phyloP scores from a whole-genome alignment of 2,329 filamentous ascomycete genomes.

The Arachnomyces sp. region DNA sequence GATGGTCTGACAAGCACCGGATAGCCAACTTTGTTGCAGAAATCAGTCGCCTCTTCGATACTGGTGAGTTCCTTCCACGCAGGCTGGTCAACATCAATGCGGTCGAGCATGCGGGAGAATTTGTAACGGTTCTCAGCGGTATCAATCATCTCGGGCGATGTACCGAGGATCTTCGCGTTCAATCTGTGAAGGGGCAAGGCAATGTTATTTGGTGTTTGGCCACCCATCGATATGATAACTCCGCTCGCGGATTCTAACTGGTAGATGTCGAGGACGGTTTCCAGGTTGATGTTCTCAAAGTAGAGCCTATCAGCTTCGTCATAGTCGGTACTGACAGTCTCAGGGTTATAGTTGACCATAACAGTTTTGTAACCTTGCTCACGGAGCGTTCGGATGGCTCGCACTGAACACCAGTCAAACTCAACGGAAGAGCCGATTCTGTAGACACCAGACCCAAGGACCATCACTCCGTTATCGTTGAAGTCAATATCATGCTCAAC shows the following conservation, averaged over 20 bases:
- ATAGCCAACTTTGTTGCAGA: slow-evolving; percentile 84
- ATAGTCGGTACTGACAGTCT: slow-evolving; percentile 84
- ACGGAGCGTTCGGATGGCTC: slow-evolving; percentile 83
- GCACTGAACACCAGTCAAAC: slow-evolving; percentile 98
- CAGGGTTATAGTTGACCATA: slow-evolving; percentile 92
- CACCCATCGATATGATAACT: slow-evolving; percentile 91
- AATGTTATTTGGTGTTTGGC: slow-evolving; percentile 97
- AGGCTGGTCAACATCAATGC: slow-evolving; percentile 90
- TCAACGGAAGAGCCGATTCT: slow-evolving; percentile 96
- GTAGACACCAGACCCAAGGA: slow-evolving; percentile 91
- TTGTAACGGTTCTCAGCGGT: slow-evolving; percentile 96
- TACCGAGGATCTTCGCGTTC: slow-evolving; percentile 88
- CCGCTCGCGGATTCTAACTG: slow-evolving; percentile 75
- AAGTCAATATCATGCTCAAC: slow-evolving; percentile 77
- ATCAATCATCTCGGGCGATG: slow-evolving; percentile 98
- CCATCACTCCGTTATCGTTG: slow-evolving; percentile 88
- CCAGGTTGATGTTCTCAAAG: slow-evolving; percentile 90
- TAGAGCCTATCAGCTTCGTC: slow-evolving; percentile 92
- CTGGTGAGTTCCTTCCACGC: slow-evolving; percentile 97
- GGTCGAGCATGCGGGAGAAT: slow-evolving; percentile 95
- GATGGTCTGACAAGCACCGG: slow-evolving; percentile 92
- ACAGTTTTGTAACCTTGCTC: slow-evolving; percentile 83
- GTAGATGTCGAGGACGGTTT: slow-evolving; percentile 90
- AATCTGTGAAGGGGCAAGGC: slow-evolving; percentile 79
- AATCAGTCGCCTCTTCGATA: slow-evolving; percentile 78